Conservation (phyloP, 345 rosid genomes). For the Leavenworthia alabamica region DNA sequence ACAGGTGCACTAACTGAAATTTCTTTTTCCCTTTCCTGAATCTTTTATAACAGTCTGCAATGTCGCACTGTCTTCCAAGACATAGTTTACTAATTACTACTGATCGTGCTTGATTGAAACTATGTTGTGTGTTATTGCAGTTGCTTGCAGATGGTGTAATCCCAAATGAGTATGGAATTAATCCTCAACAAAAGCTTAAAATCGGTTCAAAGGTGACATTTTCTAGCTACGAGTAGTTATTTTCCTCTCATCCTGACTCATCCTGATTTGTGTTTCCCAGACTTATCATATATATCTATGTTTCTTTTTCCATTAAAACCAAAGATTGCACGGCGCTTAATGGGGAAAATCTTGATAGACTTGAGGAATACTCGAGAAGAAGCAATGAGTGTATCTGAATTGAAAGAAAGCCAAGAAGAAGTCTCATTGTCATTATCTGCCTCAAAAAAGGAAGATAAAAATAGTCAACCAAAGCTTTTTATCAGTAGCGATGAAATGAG, state of each 20-base stretch:
- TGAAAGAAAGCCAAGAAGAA: slow-evolving; percentile 71
- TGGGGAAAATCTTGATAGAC: slow-evolving; percentile 97
- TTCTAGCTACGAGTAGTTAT: neutral
- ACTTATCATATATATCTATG: neutral
- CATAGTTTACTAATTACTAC: too few species aligned
- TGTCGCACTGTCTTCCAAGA: neutral
- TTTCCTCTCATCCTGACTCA: neutral
- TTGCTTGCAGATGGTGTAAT: slow-evolving; percentile 98
- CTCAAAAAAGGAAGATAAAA: slow-evolving; percentile 45
- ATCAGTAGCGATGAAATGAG: slow-evolving; percentile 53
- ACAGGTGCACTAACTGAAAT: slow-evolving; percentile 54
- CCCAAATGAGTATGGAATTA: slow-evolving; percentile 96
- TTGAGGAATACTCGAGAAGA: slow-evolving; percentile 95
- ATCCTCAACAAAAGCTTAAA: slow-evolving; percentile 93
- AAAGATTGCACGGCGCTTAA: slow-evolving; percentile 88
- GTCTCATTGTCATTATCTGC: slow-evolving; percentile 30
- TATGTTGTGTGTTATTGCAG: slow-evolving; percentile 38
- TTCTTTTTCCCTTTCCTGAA: neutral
- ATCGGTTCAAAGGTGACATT: slow-evolving; percentile 84
- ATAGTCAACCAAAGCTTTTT: slow-evolving; percentile 45
- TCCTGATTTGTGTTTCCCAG: neutral
- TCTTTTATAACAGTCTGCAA: slow-evolving; percentile 36
- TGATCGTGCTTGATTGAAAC: neutral
- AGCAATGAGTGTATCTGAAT: slow-evolving; percentile 77
- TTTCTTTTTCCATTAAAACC: neutral